Evolutionary conservation across 306 rosid species (phyloP).

Genomic region (Vigna mungo): DNA sequence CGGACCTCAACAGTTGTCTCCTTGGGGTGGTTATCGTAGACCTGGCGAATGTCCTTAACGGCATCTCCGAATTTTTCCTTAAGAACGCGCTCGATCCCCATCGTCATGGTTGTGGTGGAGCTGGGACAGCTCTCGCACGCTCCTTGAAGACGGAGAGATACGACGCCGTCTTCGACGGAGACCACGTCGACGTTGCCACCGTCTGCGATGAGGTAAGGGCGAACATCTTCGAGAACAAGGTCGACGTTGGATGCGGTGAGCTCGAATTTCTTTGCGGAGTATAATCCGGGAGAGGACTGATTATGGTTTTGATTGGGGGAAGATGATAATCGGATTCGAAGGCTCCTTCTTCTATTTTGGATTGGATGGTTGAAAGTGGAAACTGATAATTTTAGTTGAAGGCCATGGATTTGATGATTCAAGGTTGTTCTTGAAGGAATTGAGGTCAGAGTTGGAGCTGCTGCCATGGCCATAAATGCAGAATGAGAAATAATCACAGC

Average conservation of each 20-base stretch:
- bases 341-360: constrained; percentile 14
- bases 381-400: not conserved
- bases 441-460: constrained; percentile 43
- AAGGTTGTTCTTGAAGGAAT: constrained; percentile 8
- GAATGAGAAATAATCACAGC: not conserved
- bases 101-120: constrained; percentile 94
- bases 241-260: constrained; percentile 79
- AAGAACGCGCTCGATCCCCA: constrained; percentile 94
- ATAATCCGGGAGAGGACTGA: constrained; percentile 67
- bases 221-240: constrained; percentile 87
- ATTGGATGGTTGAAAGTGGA: constrained; percentile 19
- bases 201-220: constrained; percentile 91
- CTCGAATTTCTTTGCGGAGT: constrained; percentile 80
- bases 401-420: not conserved
- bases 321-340: constrained; percentile 47
- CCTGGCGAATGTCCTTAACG: constrained; percentile 72
- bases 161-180: constrained; percentile 78
- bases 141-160: constrained; percentile 90
- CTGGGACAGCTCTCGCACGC: constrained; percentile 96
- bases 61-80: constrained; percentile 94
- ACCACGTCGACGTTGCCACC: constrained; percentile 97
- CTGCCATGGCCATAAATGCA: constrained; percentile 29
- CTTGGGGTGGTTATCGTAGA: constrained; percentile 54
- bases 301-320: constrained; percentile 41
- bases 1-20: constrained; percentile 73